Conservation (phyloP, 2,329 filamentous ascomycete genomes). For the Fonsecaea nubica region DNA sequence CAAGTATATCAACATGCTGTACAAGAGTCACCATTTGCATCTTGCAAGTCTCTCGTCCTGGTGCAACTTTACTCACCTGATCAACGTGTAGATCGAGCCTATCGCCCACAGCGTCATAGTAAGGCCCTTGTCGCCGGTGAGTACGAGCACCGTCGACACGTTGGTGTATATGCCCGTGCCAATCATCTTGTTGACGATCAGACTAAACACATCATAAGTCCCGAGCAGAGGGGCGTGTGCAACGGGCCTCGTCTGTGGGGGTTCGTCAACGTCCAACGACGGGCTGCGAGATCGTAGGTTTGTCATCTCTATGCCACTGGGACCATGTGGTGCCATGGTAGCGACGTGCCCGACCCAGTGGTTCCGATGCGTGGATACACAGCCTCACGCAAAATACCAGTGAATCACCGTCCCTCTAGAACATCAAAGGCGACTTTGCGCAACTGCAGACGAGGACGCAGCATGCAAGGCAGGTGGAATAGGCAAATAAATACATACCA, state of each 20-base stretch:
- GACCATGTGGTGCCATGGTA: not conserved
- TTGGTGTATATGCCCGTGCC: conserved; percentile 12
- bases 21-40: not conserved
- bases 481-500: not conserved
- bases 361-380: not conserved
- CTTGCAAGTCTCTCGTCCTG: not conserved
- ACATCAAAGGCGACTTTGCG: not conserved
- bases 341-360: not conserved
- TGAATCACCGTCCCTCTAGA: not conserved
- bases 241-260: not conserved
- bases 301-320: not conserved
- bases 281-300: conserved; percentile 1
- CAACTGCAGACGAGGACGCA: not conserved
- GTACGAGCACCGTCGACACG: conserved; percentile 1
- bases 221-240: conserved; percentile 11
- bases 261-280: not conserved
- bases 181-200: conserved; percentile 9
- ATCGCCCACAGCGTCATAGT: conserved; percentile 11
- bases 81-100: conserved; percentile 5
- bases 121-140: conserved; percentile 11
- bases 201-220: conserved; percentile 7
- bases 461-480: not conserved
- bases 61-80: not conserved
- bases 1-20: conserved; percentile 18
- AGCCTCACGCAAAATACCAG: not conserved